These are phyloP conservation scores for Fusarium sp. DNA, from an alignment of 2,329 filamentous ascomycete species.

Conservation along the genomic window DNA sequence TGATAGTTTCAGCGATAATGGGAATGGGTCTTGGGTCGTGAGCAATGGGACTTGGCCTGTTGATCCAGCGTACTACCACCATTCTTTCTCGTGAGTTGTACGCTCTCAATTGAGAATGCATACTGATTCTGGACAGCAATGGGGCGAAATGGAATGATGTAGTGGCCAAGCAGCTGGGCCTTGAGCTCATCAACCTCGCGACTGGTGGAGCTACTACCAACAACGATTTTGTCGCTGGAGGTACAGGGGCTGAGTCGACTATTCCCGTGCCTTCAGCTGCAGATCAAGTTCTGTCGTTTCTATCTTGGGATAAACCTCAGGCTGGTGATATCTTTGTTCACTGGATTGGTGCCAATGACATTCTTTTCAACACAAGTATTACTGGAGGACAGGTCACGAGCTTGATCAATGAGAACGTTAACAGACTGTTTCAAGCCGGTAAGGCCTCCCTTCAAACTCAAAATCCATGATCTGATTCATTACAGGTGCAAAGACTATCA, in stretches of 20 bases:
- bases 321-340: conserved; percentile 16
- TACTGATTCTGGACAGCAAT: not conserved
- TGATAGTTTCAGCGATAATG: conserved; percentile 34
- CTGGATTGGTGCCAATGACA: conserved; percentile 33
- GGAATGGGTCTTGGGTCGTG: conserved; percentile 29
- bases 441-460: not conserved
- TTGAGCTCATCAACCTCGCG: conserved; percentile 29
- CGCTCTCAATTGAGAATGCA: accelerated
- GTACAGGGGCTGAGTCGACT: conserved; percentile 14
- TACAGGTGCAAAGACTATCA: conserved; percentile 9
- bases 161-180: not conserved
- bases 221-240: conserved; percentile 25
- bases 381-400: conserved; percentile 18
- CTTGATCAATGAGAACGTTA: conserved; percentile 6
- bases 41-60: conserved; percentile 31
- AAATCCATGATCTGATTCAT: accelerated
- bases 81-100: conserved; percentile 18
- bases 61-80: conserved; percentile 26
- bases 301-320: conserved; percentile 3
- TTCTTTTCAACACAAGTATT: conserved; percentile 28
- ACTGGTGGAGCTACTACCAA: conserved; percentile 22
- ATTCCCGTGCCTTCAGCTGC: conserved; percentile 22
- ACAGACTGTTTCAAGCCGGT: conserved; percentile 19
- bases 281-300: conserved; percentile 18
- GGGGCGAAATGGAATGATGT: conserved; percentile 27